Base-by-base conservation (phyloP, 768 basidiomycete species). In the Boletus speciosus region DNA sequence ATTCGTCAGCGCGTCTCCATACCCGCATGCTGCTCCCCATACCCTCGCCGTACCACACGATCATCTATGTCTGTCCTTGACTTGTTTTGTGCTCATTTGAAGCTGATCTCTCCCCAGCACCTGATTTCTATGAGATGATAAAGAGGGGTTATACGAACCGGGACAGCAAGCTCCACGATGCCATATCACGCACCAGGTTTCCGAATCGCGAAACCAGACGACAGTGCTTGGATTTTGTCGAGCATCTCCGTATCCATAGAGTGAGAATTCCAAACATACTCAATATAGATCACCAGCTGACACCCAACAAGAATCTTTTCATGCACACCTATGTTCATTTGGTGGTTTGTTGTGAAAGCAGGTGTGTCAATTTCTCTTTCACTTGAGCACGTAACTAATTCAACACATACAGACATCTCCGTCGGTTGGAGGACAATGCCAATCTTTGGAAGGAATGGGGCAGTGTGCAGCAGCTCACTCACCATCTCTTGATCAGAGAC, bases 271-370 rank as follows among this genome's bases (percentile, higher is more conserved):
- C 12, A 48, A 14, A 8, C 19, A 29, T 43, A 4, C 34, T 38
- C 52, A 4, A 16, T 10, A 2, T 34, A 27, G 19, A 15, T n/a
- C 3, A 19, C 41, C 32, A 23, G 31, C 52, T 64, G 47, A 68
- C 47, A 7, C 15, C 10, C 36, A 15, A 35, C 47, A 42, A 69
- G 67, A n/a, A 59, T 49, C 52, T 71, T 29, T 65, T 67, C 21
- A 47, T 62, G 54, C 46, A 71, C 35, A 57, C 56, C 4, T 71
- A 59, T 42, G 39, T 58, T 16, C 67, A 71, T 47, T 7, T 67
- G 25, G 38, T 39, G n/a, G 42, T 12, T 12, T 71, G 67, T 48
- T 58, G 53, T 41, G 6, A 14, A 19, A 6, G 50, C 45, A 12
- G 49, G 66, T 57, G 7, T 37, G 47, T 44, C 15, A 7, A 15